A percentile compares a stretch with the other conserved stretches of the same genome.
Conservation (phyloP, 495 filamentous ascomycete genomes). For the Penicillium lividum region DNA sequence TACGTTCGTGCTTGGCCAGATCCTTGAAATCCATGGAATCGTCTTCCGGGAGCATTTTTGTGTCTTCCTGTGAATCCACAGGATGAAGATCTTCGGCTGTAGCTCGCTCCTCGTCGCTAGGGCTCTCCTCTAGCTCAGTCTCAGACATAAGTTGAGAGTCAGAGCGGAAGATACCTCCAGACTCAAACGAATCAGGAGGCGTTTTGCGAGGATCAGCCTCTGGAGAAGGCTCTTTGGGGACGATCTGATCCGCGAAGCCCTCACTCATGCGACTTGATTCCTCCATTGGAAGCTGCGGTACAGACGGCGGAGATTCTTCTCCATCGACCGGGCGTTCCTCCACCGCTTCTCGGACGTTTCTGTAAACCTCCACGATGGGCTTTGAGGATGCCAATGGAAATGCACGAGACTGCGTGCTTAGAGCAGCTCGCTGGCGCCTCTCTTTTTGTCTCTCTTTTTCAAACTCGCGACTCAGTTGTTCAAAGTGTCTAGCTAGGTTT, state of each 20-base stretch:
- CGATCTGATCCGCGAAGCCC: constrained; percentile 27
- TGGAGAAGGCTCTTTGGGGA: constrained; percentile 21
- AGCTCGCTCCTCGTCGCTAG: constrained; percentile 68
- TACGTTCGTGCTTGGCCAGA: constrained; percentile 86
- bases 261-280: constrained; percentile 31
- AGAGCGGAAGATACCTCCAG: constrained; percentile 47
- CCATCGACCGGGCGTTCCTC: constrained; percentile 76
- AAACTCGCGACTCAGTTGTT: constrained; percentile 93
- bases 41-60: constrained; percentile 59
- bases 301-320: constrained; percentile 37
- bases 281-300: constrained; percentile 30
- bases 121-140: constrained; percentile 61
- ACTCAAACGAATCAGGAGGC: constrained; percentile 47
- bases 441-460: constrained; percentile 92
- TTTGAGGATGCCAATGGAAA: constrained; percentile 91
- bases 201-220: constrained; percentile 25
- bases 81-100: constrained; percentile 66
- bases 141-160: constrained; percentile 62
- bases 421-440: constrained; percentile 77
- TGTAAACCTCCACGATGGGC: constrained; percentile 93
- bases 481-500: constrained; percentile 89
- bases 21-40: constrained; percentile 64
- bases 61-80: constrained; percentile 62
- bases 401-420: constrained; percentile 74
- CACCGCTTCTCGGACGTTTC: constrained; percentile 88